These are phyloP conservation scores for Phytophthora quininea DNA, from an alignment of 352 stramenopile genomes.

Conservation along the genomic window DNA sequence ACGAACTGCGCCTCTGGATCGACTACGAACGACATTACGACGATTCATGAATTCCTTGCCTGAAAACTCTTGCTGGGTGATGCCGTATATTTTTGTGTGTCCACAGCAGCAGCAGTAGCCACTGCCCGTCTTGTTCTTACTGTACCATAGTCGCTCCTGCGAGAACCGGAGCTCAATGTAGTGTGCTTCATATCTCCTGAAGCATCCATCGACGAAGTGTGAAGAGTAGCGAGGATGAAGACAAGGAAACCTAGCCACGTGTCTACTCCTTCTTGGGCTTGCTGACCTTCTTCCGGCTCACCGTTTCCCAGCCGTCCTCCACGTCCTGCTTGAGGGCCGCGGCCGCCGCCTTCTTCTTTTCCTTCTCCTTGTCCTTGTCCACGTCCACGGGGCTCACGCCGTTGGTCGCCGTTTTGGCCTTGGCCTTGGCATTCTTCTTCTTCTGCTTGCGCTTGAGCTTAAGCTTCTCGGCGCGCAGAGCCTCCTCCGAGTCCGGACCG, in stretches of 20 bases:
- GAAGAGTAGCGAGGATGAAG: constrained; percentile 12
- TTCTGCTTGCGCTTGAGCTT: constrained; percentile 84
- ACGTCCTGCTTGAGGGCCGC: constrained; percentile 64
- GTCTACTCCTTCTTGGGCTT: constrained; percentile 69
- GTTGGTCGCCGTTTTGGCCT: constrained; percentile 34
- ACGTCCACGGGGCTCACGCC: constrained; percentile 29
- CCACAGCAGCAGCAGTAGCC: not conserved
- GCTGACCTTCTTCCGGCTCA: constrained; percentile 69
- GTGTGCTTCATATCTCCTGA: too few species aligned
- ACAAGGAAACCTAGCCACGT: constrained; percentile 27
- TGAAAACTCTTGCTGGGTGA: constrained; percentile 8
- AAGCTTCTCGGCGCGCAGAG: constrained; percentile 76
- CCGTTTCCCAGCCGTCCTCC: constrained; percentile 83
- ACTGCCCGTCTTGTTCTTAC: constrained; percentile 25
- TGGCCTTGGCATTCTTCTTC: constrained; percentile 82
- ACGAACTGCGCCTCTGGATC: too few species aligned
- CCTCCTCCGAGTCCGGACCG: constrained; percentile 81
- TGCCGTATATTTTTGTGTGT: constrained; percentile 34
- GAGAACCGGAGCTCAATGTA: constrained; percentile 15
- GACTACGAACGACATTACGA: too few species aligned
- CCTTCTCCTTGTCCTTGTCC: constrained; percentile 39
- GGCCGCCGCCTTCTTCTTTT: constrained; percentile 52
- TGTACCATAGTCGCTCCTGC: constrained; percentile 38
- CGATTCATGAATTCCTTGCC: constrained; percentile 6
- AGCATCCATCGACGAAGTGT: not conserved